phyloP scores from a whole-genome alignment of 2,329 filamentous ascomycete genomes.

The Botrytis medusae region DNA sequence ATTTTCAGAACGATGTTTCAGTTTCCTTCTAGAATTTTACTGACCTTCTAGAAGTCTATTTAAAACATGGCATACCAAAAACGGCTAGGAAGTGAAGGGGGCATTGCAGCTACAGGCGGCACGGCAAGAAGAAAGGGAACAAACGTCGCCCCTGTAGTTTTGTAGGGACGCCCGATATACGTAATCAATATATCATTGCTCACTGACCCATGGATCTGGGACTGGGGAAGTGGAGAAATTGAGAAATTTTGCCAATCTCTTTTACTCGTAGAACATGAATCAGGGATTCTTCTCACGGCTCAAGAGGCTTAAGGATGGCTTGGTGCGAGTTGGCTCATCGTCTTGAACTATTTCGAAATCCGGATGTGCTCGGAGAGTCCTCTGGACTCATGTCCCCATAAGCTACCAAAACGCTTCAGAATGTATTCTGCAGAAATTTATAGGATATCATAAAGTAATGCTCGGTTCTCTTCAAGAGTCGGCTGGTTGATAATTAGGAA shows the following conservation, averaged over 20 bases:
- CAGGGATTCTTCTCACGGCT: neutral
- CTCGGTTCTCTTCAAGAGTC: neutral
- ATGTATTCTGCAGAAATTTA: too few relatives aligned
- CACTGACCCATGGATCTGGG: neutral
- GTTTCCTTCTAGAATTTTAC: neutral
- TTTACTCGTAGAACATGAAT: neutral
- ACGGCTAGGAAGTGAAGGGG: neutral
- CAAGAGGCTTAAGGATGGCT: neutral
- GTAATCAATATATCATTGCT: neutral
- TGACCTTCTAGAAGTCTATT: neutral
- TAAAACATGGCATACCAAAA: neutral
- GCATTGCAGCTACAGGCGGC: neutral
- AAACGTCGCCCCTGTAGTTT: neutral
- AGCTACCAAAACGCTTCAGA: too few relatives aligned
- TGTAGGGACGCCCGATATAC: neutral
- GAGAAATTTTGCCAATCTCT: neutral
- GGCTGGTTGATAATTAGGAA: neutral
- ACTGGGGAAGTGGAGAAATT: neutral
- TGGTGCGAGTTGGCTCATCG: neutral
- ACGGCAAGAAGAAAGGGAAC: neutral
- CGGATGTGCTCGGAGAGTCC: rapidly evolving
- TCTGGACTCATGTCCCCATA: neutral
- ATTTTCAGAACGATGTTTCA: neutral
- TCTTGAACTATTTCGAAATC: rapidly evolving
- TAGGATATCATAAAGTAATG: too few relatives aligned